Evolutionary conservation across 805 yeast species (phyloP), one percentile per base, ranked within the genome.

Genomic region (Wickerhamiella siamensis): DNA sequence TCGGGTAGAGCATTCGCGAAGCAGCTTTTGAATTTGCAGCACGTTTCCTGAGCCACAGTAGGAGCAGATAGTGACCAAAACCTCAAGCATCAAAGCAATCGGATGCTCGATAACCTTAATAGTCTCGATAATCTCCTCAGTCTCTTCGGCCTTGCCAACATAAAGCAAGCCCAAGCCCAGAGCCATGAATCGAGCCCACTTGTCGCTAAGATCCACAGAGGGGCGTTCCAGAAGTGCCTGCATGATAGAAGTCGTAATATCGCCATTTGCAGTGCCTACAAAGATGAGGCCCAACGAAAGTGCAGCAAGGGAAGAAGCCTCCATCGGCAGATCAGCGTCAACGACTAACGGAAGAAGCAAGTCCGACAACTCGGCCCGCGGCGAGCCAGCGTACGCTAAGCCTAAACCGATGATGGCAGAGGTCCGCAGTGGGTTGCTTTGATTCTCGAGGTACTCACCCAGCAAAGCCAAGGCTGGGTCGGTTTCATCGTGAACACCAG

Each of bases 1-100:
- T 36, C 74, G 72, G 35, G 58, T 58, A 5, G 94, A 80, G 57
- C 91, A 75, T 72, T 86, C 84, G 54, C 84, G 94, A 54, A 88
- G 72, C 56, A 91, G 69, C 31, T 83, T 77, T 66, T 91, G 98
- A 47, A 91, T 82, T 65, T 87, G 91, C 47, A 91, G 71, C 26
- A 91, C 98, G 59, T 91, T 91, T 51, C 98, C 98, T 32, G 97
- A 84, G 48, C 97, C 98, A 9, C 95, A 93, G 64, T 81, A 87
- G 3, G 97, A 94, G 65, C 96, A 83, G 41, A 87, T 80, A 47
- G 80, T 84, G 27, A 93, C 86, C 55, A 91, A 69, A 14, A 86
- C 91, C 61, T 83, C 91, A 57, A 87, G 74, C 36, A 93, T 81
- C 51, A 82, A 78, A 21, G 91, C 77, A 56, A 91, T 79, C 33